These are phyloP conservation scores for Iberis amara DNA, from an alignment of 441 rosid genomes.

Conservation along the genomic window DNA sequence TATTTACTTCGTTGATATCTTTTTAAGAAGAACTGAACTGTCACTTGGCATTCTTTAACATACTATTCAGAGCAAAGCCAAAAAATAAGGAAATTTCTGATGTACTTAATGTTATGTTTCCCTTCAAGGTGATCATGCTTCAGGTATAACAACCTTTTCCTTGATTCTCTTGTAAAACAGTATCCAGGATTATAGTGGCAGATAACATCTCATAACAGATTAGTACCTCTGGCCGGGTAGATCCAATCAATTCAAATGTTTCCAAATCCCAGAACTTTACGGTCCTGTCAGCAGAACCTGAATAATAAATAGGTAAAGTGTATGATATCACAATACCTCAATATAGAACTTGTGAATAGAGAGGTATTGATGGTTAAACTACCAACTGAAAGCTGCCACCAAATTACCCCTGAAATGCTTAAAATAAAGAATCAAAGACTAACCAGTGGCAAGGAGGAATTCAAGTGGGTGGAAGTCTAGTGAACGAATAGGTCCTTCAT, in stretches of 20 bases:
- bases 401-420: background rate
- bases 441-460: constrained; percentile 89
- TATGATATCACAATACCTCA: constrained; percentile 13
- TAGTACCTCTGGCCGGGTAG: constrained; percentile 80
- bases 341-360: constrained; percentile 13
- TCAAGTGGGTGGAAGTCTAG: constrained; percentile 91
- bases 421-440: constrained; percentile 20
- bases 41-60: background rate
- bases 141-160: too few species aligned
- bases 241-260: constrained; percentile 88
- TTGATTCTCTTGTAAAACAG: constrained; percentile 9
- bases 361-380: background rate
- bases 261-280: constrained; percentile 97
- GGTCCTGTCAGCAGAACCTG: constrained; percentile 91
- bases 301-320: constrained; percentile 28
- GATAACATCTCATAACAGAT: constrained; percentile 7
- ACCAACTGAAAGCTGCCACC: constrained; percentile 7
- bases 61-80: background rate
- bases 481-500: constrained; percentile 72
- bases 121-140: background rate
- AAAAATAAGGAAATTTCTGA: background rate
- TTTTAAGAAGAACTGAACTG: background rate
- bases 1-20: background rate
- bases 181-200: background rate
- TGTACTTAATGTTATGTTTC: background rate